Evolutionary conservation across 2,329 filamentous ascomycete genomes (phyloP), one percentile per base, ranked within the genome.

Genomic region (Lomentospora prolificans): DNA sequence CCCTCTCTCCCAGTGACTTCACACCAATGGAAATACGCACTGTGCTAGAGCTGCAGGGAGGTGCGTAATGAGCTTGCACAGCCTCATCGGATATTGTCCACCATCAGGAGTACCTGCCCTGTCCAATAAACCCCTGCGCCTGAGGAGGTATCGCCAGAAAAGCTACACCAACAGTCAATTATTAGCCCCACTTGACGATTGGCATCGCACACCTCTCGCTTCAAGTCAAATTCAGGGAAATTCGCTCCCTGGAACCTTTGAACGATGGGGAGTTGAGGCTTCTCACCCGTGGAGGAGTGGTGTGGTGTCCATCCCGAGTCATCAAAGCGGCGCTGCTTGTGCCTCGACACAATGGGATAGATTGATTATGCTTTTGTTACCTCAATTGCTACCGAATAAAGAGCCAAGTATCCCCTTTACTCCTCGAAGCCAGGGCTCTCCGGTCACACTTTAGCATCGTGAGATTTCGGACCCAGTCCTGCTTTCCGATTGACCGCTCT

Each of bases 51-150:
- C 24, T 30, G 27, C 27, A 30, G 27, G 44, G 24, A 51, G 48
- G 24, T 51, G 48, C 48, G 48, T 51, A 51, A 51, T 51, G 48
- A 28, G 14, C 25, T 51, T 51, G 48, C 48, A 51, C 48, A 51
- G 48, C 48, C 48, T 51, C 48, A 51, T 27, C 41, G 41, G n/a
- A 46, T 19, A 46, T 46, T 46, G 41, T 22, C 41, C n/a, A 46
- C 19, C 41, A 46, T 46, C 41, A 46, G 4, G 41, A 10, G 19
- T 46, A 48, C 44, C 5, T 48, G 44, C 17, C 24, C 12, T 19
- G 24, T 5, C 14, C 10, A 48, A 4, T 10, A 22, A 22, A 27
- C 12, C 4, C 12, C 3, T 48, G 24, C 22, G 7, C 17, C 4
- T 10, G 17, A 12, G 17, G 5, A 48, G 2, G 44, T 48, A 48